Base-by-base conservation (phyloP, 2,329 filamentous ascomycete species). In the Paracoccidioides brasiliensis region DNA sequence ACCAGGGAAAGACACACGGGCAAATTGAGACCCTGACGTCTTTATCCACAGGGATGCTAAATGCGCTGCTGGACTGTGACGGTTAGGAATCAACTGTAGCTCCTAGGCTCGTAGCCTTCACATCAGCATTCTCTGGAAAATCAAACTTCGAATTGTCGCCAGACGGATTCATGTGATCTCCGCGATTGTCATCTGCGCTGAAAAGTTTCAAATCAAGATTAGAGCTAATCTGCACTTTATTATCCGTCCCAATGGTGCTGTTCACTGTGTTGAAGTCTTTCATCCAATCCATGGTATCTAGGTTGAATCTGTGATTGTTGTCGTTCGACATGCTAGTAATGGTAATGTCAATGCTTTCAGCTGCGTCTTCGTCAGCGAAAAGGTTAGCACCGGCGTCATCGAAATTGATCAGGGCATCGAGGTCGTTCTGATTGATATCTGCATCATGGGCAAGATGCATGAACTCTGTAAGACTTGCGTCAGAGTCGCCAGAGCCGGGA, bases 341-440 rank as follows among this genome's bases (percentile, higher is more conserved):
- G 4, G 45, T 42, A n/a, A 56, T 40, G 33, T 60, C 54, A 12
- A 61, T n/a, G 7, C 55, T 56, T 9, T 49, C 54, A n/a, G 60
- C 30, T 6, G 51, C 49, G 35, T 66, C 62, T 6, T 72, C 68
- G 5, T 66, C 64, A 0, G 63, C 57, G 43, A 73, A 69, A 35
- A 70, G 60, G 15, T 73, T 70, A 15, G 62, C 66, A 1, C 64
- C 63, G 1, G 66, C 66, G 50, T 74, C 72, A 44, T 76, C 73
- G 52, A 75, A 71, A 56, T 75, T 74, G 59, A 76, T 73, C 54
- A 75, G 58, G 0, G 72, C 70, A 55, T 76, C 73, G 33, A 76
- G 72, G 55, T 75, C 72, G 52, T 73, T 72, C 54, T 74, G 70
- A 2, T 68, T 73, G 28, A 73, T 71, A 56, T 74, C 71, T 5